Evolutionary conservation across 106 monocot genomes (phyloP), one percentile per base, ranked within the genome.

Genomic region (Agapanthus africanus): DNA sequence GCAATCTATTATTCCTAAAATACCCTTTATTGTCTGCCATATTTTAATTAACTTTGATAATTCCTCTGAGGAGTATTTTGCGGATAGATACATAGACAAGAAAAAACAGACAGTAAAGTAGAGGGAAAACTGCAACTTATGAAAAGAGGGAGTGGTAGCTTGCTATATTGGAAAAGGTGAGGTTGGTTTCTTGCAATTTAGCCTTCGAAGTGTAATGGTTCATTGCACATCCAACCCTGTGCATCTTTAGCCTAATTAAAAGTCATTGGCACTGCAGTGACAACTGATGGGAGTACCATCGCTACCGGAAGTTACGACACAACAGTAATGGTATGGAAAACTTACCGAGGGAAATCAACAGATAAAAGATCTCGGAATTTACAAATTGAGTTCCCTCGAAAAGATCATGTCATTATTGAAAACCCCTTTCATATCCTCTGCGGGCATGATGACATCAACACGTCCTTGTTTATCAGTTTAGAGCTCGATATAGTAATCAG

Each of bases 281-380:
- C 90, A 70, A 82, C 89, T 70, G 92, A 99, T 78, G 97, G 91
- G 71, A 79, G 88, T 72, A 76, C 90, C 23, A 61, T 99, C 68
- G 97, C 87, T 14, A 99, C 97, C 19, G 97, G 97, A 83, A 99
- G 97, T 73, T 87, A 83, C 69, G 97, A 99, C 77, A 99, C 97
- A 25, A 99, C 97, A 14, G 87, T 99, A 52, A 99, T 99, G 97
- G 65, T 99, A 42, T 99, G 97, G 97, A 81, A 87, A 71, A 74
- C 84, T 73, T 84, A 62, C 56, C 71, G 70, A 54, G 69, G 61
- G 18, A 84, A 78, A 70, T 70, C 39, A 9, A 37, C 32, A 21
- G 97, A 99, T 22, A 97, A 79, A 63, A 89, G 71, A 73, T 59
- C 74, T 15, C 77, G 84, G 66, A 80, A 57, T 70, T 11, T 74